phyloP scores from a whole-genome alignment of 805 yeast genomes.

The Myxozyma neglecta region DNA sequence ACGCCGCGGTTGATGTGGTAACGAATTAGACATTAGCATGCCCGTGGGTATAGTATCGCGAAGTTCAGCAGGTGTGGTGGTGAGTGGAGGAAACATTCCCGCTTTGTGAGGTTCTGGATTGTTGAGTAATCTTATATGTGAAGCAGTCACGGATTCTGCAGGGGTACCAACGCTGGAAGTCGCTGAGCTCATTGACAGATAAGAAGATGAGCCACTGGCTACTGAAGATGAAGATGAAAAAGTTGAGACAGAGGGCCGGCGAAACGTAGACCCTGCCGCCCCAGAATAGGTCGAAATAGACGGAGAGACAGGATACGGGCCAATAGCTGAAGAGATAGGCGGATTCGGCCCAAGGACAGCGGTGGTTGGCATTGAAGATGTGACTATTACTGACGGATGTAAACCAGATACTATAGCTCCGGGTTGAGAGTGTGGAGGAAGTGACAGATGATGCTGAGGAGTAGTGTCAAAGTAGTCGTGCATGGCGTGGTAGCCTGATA shows the following conservation, averaged over 20 bases:
- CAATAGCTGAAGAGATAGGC: neutral
- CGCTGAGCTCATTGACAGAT: slow-evolving; percentile 1
- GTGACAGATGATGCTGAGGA: too few relatives aligned
- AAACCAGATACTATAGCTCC: neutral
- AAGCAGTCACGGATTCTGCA: neutral
- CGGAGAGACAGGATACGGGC: neutral
- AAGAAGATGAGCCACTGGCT: slow-evolving; percentile 4
- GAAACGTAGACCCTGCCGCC: neutral
- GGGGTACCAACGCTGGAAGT: slow-evolving; percentile 4
- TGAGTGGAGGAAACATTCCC: neutral
- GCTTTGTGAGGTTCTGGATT: neutral
- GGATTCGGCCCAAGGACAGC: neutral
- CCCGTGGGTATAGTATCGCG: too few relatives aligned
- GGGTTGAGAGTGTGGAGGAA: neutral
- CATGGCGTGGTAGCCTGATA: slow-evolving; percentile 13
- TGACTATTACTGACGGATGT: neutral
- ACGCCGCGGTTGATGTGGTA: slow-evolving; percentile 3
- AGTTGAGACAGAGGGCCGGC: slow-evolving; percentile 15
- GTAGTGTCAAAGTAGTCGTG: slow-evolving; percentile 24
- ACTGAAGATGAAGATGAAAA: slow-evolving; percentile 24
- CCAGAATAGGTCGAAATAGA: neutral
- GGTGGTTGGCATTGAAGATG: neutral
- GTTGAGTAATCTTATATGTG: neutral
- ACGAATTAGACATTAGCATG: too few relatives aligned
- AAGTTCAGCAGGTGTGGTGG: neutral